A percentile compares a stretch with the other conserved stretches of the same genome.
These are phyloP conservation scores for Picea mariana DNA, from an alignment of 83 land plant species.

Conservation along the genomic window DNA sequence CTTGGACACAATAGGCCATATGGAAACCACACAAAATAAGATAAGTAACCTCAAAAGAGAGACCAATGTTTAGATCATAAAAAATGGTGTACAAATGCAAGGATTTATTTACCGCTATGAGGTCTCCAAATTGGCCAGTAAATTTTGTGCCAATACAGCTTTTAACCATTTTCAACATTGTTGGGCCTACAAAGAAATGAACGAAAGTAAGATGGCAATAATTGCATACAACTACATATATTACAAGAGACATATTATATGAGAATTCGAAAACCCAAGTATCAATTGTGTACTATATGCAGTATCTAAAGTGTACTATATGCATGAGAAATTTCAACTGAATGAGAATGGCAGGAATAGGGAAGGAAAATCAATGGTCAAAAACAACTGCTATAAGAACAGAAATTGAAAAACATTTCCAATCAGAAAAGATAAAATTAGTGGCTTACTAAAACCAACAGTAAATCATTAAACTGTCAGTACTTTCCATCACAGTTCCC, in stretches of 20 bases:
- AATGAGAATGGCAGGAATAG: no score
- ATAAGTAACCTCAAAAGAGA: not conserved
- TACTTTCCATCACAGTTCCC: no score
- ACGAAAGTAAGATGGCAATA: not conserved
- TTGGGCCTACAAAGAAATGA: constrained; percentile 47
- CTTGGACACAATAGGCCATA: not conserved
- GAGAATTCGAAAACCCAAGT: not conserved
- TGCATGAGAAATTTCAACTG: no score
- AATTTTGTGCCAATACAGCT: constrained; percentile 98
- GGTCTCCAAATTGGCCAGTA: constrained; percentile 93
- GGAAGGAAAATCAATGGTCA: no score
- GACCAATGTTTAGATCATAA: not conserved
- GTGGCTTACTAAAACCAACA: no score
- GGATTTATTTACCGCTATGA: constrained; percentile 75
- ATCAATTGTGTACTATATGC: no score
- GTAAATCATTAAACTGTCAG: no score
- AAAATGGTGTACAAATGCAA: constrained; percentile 6
- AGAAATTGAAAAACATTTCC: no score
- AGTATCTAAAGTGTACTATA: not conserved
- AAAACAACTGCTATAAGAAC: no score
- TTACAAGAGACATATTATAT: not conserved
- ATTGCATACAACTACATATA: constrained; percentile 2
- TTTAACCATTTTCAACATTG: constrained; percentile 82
- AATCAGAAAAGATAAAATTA: no score
- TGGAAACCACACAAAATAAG: not conserved